These are phyloP conservation scores for Alternaria sp. DNA, from an alignment of 2,329 filamentous ascomycete genomes.

Conservation along the genomic window DNA sequence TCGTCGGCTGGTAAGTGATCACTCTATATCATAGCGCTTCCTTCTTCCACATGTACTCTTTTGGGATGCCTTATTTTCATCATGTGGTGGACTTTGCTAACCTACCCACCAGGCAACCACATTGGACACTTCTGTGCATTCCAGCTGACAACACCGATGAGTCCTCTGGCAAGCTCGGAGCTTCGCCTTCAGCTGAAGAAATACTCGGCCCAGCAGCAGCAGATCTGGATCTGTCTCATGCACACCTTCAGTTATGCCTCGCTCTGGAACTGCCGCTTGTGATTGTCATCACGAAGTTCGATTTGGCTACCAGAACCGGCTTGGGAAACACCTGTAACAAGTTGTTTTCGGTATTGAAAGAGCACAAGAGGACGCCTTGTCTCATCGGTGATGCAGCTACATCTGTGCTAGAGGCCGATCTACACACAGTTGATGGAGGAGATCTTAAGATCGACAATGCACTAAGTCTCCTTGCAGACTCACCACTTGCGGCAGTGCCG, in stretches of 20 bases:
- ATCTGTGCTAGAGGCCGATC: constrained; percentile 43
- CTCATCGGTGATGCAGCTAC: constrained; percentile 60
- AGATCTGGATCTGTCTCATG: constrained; percentile 74
- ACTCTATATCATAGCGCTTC: not conserved
- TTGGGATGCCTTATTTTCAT: too few relatives aligned
- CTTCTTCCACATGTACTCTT: not conserved
- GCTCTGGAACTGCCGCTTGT: constrained; percentile 78
- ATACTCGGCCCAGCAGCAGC: constrained; percentile 58
- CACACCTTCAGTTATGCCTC: constrained; percentile 84
- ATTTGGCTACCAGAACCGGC: constrained; percentile 76
- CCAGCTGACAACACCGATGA: constrained; percentile 75
- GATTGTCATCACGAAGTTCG: constrained; percentile 88
- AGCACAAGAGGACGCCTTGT: constrained; percentile 73
- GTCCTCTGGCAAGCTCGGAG: constrained; percentile 48
- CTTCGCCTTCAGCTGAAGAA: constrained; percentile 60
- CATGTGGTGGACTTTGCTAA: constrained; percentile 4
- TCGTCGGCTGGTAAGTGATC: constrained; percentile 76
- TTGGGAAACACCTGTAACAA: constrained; percentile 74
- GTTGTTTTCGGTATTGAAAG: constrained; percentile 79
- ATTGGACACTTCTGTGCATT: constrained; percentile 90
- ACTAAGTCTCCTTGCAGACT: constrained; percentile 58
- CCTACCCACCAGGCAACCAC: constrained; percentile 64
- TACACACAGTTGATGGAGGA: constrained; percentile 62
- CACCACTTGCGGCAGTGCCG: constrained; percentile 67
- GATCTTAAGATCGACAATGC: constrained; percentile 67